Base-by-base conservation (phyloP, 1,139 yeast species). In the Sugiyamaella xylanicola region DNA sequence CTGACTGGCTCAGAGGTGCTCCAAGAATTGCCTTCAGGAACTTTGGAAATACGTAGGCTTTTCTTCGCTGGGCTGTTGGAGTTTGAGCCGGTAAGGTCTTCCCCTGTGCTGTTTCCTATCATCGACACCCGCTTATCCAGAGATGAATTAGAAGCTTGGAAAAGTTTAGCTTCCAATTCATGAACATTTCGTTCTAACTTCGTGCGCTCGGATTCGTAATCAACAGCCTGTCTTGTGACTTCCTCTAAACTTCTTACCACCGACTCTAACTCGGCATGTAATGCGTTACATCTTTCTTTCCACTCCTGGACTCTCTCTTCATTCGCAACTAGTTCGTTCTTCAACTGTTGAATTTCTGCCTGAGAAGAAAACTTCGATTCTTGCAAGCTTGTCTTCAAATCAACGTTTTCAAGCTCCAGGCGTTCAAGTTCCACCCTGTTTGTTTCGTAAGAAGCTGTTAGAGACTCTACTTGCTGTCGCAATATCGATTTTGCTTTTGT, bases 151-250 rank as follows among this genome's bases (percentile, higher is more conserved):
- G 63, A 55, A 17, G 57, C 57, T 21, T 64, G 59, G 39, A 60
- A 56, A 13, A 66, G 59, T 47, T 63, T 58, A 22, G 48, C 54
- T 42, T 69, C 68, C 11, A 71, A 62, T n/a, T 62, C 64, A n/a
- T 56, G 56, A 17, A 71, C 65, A 21, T 61, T 60, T 27, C 61
- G 54, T 54, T 68, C 72, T 46, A 67, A 60, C 43, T 62, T 61
- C 13, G 59, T 56, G 5, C 73, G 63, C 54, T 71, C 73, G n/a
- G 69, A 59, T 54, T 72, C 75, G 48, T 69, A 68, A 51, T 67
- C 71, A 15, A 72, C 74, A 0, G 75, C 69, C 54, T 72, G 68
- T 36, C 68, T 56, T 5, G 75, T 72, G 20, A 72, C 67, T 39
- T 71, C 74, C 51, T 72, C 75, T 16, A 72, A 63, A 13, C 72